These are phyloP conservation scores for Colletotrichum tofieldiae DNA, from an alignment of 2,329 filamentous ascomycete genomes.

Conservation along the genomic window DNA sequence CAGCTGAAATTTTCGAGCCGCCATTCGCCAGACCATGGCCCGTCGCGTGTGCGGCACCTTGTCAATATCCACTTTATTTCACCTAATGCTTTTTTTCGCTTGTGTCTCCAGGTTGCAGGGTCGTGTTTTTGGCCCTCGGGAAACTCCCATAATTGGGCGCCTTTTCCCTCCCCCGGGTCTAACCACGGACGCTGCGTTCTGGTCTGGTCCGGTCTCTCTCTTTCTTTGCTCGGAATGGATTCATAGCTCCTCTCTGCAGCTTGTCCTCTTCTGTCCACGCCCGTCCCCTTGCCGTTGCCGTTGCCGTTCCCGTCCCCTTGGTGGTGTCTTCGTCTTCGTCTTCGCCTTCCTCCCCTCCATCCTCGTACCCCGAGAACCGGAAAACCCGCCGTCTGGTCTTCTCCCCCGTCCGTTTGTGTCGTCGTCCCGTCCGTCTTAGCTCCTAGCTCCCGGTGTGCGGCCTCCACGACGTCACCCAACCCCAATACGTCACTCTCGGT, in stretches of 20 bases:
- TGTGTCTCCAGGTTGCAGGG: constrained; percentile 1
- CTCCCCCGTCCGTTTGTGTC: constrained; percentile 8
- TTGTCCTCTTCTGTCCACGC: neutral
- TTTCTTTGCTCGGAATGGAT: constrained; percentile 14
- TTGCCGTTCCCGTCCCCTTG: neutral
- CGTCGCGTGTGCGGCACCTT: constrained; percentile 2
- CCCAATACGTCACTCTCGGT: constrained; percentile 32
- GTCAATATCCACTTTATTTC: constrained; percentile 23
- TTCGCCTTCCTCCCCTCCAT: neutral
- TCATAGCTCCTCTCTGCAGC: constrained; percentile 29
- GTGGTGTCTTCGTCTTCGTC: neutral
- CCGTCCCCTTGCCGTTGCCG: neutral
- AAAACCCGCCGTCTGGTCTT: constrained; percentile 7
- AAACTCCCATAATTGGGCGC: constrained; percentile 28
- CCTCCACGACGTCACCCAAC: constrained; percentile 33
- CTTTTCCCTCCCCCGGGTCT: constrained; percentile 1
- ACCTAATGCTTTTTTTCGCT: constrained; percentile 4
- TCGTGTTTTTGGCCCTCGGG: neutral
- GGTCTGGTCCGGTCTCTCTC: neutral
- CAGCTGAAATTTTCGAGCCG: constrained; percentile 38
- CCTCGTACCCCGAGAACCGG: neutral
- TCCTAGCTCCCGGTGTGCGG: constrained; percentile 25
- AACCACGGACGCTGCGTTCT: constrained; percentile 3
- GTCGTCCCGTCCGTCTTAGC: constrained; percentile 4
- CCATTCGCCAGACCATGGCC: constrained; percentile 32